Base-by-base conservation (phyloP, 108 stramenopile species). In the Fistulifera pelliculosa region DNA sequence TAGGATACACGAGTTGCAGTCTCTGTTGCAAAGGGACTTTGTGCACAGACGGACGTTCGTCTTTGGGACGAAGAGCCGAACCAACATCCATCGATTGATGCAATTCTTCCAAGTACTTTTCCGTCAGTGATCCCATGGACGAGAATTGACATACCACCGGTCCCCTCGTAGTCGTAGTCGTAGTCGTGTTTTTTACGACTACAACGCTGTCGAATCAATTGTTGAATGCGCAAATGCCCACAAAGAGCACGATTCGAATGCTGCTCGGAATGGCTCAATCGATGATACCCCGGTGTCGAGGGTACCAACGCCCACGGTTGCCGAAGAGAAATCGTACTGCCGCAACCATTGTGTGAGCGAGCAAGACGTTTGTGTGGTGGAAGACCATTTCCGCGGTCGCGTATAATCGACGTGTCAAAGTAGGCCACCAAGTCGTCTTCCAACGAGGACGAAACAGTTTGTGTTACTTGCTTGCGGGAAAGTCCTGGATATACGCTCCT, bases 61-160 rank as follows among this genome's bases (percentile, higher is more conserved):
- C 6, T 47, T 22, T 47, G 17, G 19, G 19, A 19, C 25, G 23
- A 43, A 24, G 5, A 25, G 27, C 16, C 11, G 47, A 49, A 16
- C 1, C 16, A 12, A 27, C n/a, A 22, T 60, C 28, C 43, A 60
- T 47, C 7, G 58, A 60, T 13, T 18, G 10, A 19, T 48, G 27
- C 17, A 60, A 49, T 26, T 44, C 49, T 8, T 23, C n/a, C 25
- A 85, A 69, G 56, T 78, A 84, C 48, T 75, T 74, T 27, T 54
- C 39, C 23, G 61, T 72, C 1, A 90, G 45, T 17, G 80, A 65
- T 31, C 86, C 86, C 18, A 88, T 76, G 39, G 79, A 80, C 0
- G 82, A 83, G 22, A 81, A 77, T 69, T 88, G 86, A 53, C 81
- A 81, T 11, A 88, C 52, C 11, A 88, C 58, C 42, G 74, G 75